phyloP scores from a whole-genome alignment of 495 filamentous ascomycete genomes.

The Rusavskia elegans region DNA sequence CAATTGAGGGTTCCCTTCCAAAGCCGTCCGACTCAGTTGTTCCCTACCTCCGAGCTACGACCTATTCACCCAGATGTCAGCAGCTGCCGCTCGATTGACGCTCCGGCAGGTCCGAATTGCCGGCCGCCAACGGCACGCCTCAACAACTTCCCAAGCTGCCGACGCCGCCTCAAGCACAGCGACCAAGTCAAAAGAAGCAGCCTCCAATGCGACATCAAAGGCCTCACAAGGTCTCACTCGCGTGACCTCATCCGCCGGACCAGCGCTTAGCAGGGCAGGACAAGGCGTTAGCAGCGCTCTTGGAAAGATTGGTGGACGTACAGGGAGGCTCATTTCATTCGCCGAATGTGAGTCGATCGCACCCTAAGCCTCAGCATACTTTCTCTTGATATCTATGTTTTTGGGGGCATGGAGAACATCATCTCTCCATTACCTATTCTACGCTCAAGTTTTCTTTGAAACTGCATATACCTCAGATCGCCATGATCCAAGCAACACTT shows the following conservation, averaged over 20 bases:
- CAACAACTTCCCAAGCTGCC: constrained; percentile 51
- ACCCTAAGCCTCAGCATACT: neutral
- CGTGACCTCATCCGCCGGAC: constrained; percentile 65
- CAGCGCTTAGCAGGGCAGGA: constrained; percentile 54
- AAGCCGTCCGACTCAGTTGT: neutral
- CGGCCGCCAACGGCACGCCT: constrained; percentile 44
- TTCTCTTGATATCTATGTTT: neutral
- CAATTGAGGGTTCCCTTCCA: neutral
- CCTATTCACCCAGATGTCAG: constrained; percentile 19
- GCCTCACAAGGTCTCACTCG: constrained; percentile 73
- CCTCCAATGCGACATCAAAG: constrained; percentile 52
- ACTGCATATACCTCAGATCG: no score
- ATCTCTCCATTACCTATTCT: neutral
- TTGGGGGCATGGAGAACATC: constrained; percentile 2
- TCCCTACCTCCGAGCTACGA: neutral
- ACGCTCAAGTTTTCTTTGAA: no score
- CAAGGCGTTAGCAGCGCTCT: constrained; percentile 47
- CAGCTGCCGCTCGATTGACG: constrained; percentile 36
- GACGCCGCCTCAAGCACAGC: constrained; percentile 38
- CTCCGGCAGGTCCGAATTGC: constrained; percentile 42
- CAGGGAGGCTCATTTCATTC: constrained; percentile 62
- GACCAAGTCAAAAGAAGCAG: constrained; percentile 48
- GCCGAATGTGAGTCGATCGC: constrained; percentile 59
- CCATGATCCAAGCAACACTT: no score
- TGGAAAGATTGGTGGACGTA: constrained; percentile 68